phyloP scores from a whole-genome alignment of 1,139 yeast species.

The Diutina rugosa region DNA sequence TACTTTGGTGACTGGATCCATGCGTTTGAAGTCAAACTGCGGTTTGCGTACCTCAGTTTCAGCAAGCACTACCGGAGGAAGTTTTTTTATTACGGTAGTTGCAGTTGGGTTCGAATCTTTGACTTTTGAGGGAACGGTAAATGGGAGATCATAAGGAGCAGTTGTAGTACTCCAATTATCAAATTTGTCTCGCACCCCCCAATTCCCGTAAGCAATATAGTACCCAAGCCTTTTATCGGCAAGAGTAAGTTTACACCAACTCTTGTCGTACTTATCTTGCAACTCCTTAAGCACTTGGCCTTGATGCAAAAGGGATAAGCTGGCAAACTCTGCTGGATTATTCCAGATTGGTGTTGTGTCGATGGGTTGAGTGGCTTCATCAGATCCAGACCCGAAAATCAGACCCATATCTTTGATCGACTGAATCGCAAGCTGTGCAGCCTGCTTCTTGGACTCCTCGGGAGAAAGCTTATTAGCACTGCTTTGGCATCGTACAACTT shows the following conservation, averaged over 20 bases:
- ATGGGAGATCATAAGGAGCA: conserved; percentile 44
- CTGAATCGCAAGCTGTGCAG: conserved; percentile 29
- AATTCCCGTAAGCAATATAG: conserved; percentile 48
- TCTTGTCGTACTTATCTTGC: conserved; percentile 35
- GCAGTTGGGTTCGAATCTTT: conserved; percentile 12
- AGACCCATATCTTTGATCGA: conserved; percentile 30
- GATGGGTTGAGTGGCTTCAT: conserved; percentile 34
- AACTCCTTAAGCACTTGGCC: conserved; percentile 44
- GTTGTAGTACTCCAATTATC: conserved; percentile 25
- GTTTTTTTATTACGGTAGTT: conserved; percentile 14
- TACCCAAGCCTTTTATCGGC: conserved; percentile 40
- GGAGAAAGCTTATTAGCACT: conserved; percentile 5
- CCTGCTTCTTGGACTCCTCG: conserved; percentile 12
- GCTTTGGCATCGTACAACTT: not conserved
- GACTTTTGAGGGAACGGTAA: conserved; percentile 25
- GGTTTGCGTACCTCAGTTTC: conserved; percentile 32
- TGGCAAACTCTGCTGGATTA: conserved; percentile 31
- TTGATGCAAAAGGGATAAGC: conserved; percentile 39
- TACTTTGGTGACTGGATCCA: conserved; percentile 43
- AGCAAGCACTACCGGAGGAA: conserved; percentile 32
- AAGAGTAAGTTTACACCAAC: conserved; percentile 34
- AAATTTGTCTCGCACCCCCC: conserved; percentile 52
- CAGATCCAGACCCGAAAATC: conserved; percentile 19
- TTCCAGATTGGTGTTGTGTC: conserved; percentile 39
- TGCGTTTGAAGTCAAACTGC: conserved; percentile 35